Base-by-base conservation (phyloP, 495 filamentous ascomycete genomes). In the Lasiosphaeria miniovina region DNA sequence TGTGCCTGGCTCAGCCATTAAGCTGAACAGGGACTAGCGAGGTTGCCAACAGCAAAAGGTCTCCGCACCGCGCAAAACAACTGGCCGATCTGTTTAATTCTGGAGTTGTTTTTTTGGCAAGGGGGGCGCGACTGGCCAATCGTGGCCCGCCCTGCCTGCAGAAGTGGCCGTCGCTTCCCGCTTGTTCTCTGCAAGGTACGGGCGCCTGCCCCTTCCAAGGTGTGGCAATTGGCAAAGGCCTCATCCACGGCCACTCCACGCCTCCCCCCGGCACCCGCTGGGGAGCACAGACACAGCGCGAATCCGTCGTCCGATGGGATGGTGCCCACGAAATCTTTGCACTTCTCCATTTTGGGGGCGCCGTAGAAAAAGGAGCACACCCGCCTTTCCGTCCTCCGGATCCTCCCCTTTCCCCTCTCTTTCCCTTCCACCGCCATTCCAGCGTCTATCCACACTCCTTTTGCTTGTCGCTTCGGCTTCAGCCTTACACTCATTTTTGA, bases 381-480 rank as follows among this genome's bases (percentile, higher is more conserved):
- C 60, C 40, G 11, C 55, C 61, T 61, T 49, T 58, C n/a, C 35
- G 17, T 55, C 55, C 17, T 15, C 41, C 24, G 24, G 24, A 24
- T 24, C 24, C 60, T 41, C 49, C 40, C 53, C 58, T 58, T 60
- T 49, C 34, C 58, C 64, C 54, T 58, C 59, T 59, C 49, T 64
- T 60, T 54, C 49, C 48, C 62, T 58, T 56, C 41, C 58, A 56
- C 55, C 62, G 57, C 61, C 61, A 59, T 60, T 62, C 62, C 62
- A 67, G 59, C 62, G 52, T 52, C 63, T 60, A 62, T 58, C 68
- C 69, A 71, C 66, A 55, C 67, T 73, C 70, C 53, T 71, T 73
- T 68, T 58, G 57, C 58, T 61, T 50, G 58, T 64, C 48, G 62
- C 60, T 63, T 60, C 62, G 67, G 68, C 68, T 56, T 64, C 68